Percentiles rank a stretch among this genome's conserved stretches.
phyloP scores from a whole-genome alignment of 23 red algal genomes.

The Gracilaria vermiculophylla region DNA sequence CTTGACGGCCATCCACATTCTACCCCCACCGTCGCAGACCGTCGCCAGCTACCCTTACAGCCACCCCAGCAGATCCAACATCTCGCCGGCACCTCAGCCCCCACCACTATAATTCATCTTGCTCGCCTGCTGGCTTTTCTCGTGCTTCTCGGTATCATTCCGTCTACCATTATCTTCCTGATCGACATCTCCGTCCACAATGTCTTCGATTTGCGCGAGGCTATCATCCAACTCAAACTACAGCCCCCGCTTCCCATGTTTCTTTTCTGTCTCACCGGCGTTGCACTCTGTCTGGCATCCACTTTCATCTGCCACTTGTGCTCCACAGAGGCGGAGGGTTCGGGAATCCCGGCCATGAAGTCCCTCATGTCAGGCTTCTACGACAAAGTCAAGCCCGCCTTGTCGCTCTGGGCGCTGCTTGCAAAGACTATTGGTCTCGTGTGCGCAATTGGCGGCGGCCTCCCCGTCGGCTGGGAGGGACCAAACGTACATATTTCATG shows the following conservation, averaged over 20 bases:
- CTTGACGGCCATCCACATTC: conserved; percentile 63
- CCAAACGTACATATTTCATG: conserved; percentile 99
- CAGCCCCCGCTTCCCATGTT: conserved; percentile 40
- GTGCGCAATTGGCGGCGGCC: conserved; percentile 93
- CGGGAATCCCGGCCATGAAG: conserved; percentile 98
- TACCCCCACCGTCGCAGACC: not conserved
- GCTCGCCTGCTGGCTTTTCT: conserved; percentile 76
- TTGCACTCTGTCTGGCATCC: conserved; percentile 79
- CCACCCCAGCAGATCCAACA: conserved; percentile 39
- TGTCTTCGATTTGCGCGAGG: conserved; percentile 54
- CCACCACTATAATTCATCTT: conserved; percentile 35
- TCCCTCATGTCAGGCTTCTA: conserved; percentile 99
- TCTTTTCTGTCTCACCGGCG: conserved; percentile 74
- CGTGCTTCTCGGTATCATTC: conserved; percentile 87
- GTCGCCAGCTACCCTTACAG: not conserved
- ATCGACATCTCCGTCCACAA: conserved; percentile 89
- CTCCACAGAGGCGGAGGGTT: conserved; percentile 92
- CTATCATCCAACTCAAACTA: conserved; percentile 14
- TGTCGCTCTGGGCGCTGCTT: conserved; percentile 85
- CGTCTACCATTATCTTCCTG: conserved; percentile 89
- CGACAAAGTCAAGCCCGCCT: conserved; percentile 82
- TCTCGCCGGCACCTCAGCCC: conserved; percentile 43
- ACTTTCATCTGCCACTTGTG: conserved; percentile 82
- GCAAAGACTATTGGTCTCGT: conserved; percentile 95
- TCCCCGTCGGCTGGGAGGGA: conserved; percentile 99